A percentile compares a stretch with the other conserved stretches of the same genome.
Evolutionary conservation across 2,329 filamentous ascomycete genomes (phyloP).

Genomic region (Fusarium sp.): DNA sequence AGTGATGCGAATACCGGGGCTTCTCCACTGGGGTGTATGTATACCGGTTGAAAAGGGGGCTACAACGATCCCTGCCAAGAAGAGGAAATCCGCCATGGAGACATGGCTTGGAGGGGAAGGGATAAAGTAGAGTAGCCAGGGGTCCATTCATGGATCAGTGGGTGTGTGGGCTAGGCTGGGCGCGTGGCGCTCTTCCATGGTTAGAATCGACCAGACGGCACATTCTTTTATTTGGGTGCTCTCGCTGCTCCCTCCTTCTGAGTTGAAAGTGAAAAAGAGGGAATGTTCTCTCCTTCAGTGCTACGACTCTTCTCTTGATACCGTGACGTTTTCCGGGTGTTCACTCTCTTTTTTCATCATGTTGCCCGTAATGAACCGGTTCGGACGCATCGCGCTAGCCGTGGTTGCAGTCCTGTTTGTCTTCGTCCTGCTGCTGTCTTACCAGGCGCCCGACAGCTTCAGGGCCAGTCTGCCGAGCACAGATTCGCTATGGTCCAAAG

Average conservation of each 20-base stretch:
- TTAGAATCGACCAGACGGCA: slow-evolving; percentile 24
- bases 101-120: neutral
- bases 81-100: neutral
- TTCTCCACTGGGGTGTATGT: neutral
- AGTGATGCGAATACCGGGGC: neutral
- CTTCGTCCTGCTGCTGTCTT: slow-evolving; percentile 37
- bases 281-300: slow-evolving; percentile 1
- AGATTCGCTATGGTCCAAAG: slow-evolving; percentile 39
- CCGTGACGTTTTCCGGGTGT: slow-evolving; percentile 28
- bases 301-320: slow-evolving; percentile 4
- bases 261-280: neutral
- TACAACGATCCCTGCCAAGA: slow-evolving; percentile 24
- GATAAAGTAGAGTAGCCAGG: neutral
- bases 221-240: slow-evolving; percentile 26
- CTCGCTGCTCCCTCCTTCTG: slow-evolving; percentile 2
- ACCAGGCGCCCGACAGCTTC: slow-evolving; percentile 35
- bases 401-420: slow-evolving; percentile 39
- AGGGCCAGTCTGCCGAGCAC: slow-evolving; percentile 29
- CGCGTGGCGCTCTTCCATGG: slow-evolving; percentile 31
- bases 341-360: slow-evolving; percentile 33
- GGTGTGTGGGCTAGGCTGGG: slow-evolving; percentile 9
- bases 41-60: slow-evolving; percentile 9
- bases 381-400: slow-evolving; percentile 42
- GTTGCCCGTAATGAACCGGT: slow-evolving; percentile 37
- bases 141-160: slow-evolving; percentile 6